A percentile compares a stretch with the other conserved stretches of the same genome.
Evolutionary conservation across 2,329 filamentous ascomycete genomes (phyloP).

Genomic region (Sporothrix humicola): DNA sequence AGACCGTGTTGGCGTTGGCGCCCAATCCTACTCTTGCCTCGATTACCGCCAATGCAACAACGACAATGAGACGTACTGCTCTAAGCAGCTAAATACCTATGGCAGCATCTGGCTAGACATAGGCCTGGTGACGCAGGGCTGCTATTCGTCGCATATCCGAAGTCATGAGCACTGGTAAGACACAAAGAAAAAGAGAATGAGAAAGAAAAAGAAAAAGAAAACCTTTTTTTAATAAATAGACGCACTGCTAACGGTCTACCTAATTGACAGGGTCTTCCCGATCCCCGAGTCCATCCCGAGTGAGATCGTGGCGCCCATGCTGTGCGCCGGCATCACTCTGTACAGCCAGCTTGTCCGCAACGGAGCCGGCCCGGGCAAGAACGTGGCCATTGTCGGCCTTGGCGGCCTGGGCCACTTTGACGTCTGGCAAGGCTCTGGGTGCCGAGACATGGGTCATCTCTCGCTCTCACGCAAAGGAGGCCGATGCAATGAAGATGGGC

Average conservation of each 20-base stretch:
- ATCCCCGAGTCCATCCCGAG: constrained; percentile 74
- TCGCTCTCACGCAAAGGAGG: constrained; percentile 64
- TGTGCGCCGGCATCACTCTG: constrained; percentile 82
- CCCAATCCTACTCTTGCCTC: constrained; percentile 69
- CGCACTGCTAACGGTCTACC: too few relatives aligned
- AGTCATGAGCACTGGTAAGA: constrained; percentile 69
- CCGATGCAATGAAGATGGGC: constrained; percentile 63
- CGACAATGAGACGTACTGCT: constrained; percentile 72
- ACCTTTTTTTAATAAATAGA: too few relatives aligned
- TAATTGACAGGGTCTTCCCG: constrained; percentile 57
- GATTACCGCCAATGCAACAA: constrained; percentile 69
- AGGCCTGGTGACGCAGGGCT: constrained; percentile 65
- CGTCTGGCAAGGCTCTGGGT: constrained; percentile 68
- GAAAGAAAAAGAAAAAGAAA: too few relatives aligned
- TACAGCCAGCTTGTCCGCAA: constrained; percentile 79
- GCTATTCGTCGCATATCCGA: constrained; percentile 49
- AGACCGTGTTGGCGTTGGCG: constrained; percentile 70
- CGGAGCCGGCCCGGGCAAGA: constrained; percentile 77
- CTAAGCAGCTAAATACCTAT: constrained; percentile 64
- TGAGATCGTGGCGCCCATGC: constrained; percentile 72
- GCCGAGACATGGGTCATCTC: constrained; percentile 68
- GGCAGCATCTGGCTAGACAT: constrained; percentile 57
- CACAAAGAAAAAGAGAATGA: too few relatives aligned
- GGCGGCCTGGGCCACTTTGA: constrained; percentile 75
- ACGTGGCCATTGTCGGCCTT: constrained; percentile 75